Evolutionary conservation across 192 early-diverging fungal genomes (phyloP).

Genomic region (Backusella tuberculispora): DNA sequence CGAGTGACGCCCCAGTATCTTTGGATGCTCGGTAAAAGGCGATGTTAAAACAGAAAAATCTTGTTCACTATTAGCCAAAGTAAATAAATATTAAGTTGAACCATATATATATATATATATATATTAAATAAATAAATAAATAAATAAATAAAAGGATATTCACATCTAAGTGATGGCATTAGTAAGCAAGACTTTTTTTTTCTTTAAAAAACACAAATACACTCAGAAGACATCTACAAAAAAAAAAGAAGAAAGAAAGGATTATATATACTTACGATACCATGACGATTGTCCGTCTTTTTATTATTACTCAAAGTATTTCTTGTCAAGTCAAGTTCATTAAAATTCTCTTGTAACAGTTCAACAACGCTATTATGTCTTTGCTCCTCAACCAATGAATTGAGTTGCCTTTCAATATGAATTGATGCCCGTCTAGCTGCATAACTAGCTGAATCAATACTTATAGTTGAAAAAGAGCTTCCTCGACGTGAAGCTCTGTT

Average conservation of each 20-base stretch:
- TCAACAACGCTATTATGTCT: background rate
- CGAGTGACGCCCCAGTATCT: background rate
- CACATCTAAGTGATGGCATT: background rate
- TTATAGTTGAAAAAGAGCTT: background rate
- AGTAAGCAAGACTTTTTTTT: background rate
- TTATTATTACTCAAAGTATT: background rate
- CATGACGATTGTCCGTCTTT: background rate
- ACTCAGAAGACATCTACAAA: too few relatives aligned
- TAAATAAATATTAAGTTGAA: background rate
- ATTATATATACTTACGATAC: background rate
- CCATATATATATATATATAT: too few relatives aligned
- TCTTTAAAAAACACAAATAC: too few relatives aligned
- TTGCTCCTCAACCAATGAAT: background rate
- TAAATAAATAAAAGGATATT: background rate
- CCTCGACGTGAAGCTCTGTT: background rate
- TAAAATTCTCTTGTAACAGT: background rate
- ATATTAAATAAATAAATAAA: too few relatives aligned
- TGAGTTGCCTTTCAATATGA: constrained; percentile 9
- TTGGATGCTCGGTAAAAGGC: constrained; percentile 12
- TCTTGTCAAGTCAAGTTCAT: background rate
- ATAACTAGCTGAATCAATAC: background rate
- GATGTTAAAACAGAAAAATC: background rate
- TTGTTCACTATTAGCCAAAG: background rate
- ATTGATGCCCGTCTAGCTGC: background rate
- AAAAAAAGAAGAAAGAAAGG: background rate